Evolutionary conservation across 1,284 basidiomycete species (phyloP).

Genomic region (Phlebopus sp.): DNA sequence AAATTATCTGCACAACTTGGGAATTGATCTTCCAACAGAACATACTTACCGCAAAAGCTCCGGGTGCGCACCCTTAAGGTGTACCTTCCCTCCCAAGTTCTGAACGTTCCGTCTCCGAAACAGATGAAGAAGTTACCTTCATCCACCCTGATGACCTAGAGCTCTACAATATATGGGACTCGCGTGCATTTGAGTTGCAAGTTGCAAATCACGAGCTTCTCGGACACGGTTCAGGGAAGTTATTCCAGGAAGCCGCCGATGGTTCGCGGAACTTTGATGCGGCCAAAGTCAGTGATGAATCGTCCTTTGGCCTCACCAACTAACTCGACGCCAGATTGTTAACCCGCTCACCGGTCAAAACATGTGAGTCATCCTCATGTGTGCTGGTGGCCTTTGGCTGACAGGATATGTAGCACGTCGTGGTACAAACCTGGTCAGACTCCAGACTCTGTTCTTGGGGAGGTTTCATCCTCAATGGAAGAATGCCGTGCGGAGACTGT

Average conservation of each 20-base stretch:
- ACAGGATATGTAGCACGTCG: conserved; percentile 45
- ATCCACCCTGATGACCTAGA: conserved; percentile 71
- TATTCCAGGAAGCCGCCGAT: conserved; percentile 72
- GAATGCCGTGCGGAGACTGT: conserved; percentile 86
- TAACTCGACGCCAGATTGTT: conserved; percentile 47
- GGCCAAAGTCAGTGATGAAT: conserved; percentile 43
- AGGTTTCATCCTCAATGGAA: conserved; percentile 84
- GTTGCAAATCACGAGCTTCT: conserved; percentile 84
- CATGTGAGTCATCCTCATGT: conserved; percentile 44
- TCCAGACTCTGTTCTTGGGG: conserved; percentile 73
- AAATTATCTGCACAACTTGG: neutral
- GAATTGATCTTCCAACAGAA: conserved; percentile 43
- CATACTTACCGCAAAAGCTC: conserved; percentile 80
- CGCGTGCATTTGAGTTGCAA: conserved; percentile 75
- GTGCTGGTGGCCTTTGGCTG: neutral
- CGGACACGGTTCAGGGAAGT: conserved; percentile 77
- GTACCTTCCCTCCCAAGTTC: conserved; percentile 1
- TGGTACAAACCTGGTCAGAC: conserved; percentile 88
- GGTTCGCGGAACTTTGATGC: conserved; percentile 79
- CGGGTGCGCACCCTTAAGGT: conserved; percentile 45
- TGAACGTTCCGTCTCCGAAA: neutral
- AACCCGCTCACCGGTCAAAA: conserved; percentile 83
- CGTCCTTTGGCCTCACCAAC: neutral
- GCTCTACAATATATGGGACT: conserved; percentile 75
- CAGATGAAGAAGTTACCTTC: conserved; percentile 77